These are phyloP conservation scores for Pseudopyricularia javanii DNA, from an alignment of 2,329 filamentous ascomycete species.

Conservation along the genomic window DNA sequence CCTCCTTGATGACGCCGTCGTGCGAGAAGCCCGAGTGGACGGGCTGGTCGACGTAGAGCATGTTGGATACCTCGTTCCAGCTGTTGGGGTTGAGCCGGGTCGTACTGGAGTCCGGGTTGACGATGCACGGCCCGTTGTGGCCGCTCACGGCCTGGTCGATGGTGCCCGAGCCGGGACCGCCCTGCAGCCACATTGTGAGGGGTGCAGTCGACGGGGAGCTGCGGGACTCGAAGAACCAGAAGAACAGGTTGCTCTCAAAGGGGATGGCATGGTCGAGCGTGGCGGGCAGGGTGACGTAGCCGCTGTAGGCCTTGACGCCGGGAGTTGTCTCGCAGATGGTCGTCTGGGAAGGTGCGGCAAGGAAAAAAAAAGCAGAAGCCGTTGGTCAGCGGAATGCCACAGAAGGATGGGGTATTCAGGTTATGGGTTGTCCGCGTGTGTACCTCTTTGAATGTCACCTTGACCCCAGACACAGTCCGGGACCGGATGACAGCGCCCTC, in stretches of 20 bases:
- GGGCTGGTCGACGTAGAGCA: slow-evolving; percentile 51
- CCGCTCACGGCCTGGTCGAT: slow-evolving; percentile 38
- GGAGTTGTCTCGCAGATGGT: slow-evolving; percentile 43
- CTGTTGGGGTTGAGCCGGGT: slow-evolving; percentile 37
- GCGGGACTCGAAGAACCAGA: slow-evolving; percentile 51
- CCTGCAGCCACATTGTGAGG: slow-evolving; percentile 23
- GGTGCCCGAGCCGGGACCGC: slow-evolving; percentile 28
- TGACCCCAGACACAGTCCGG: neutral
- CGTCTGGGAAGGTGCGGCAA: neutral
- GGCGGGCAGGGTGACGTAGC: slow-evolving; percentile 45
- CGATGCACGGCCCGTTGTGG: slow-evolving; percentile 44
- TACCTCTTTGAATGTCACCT: slow-evolving; percentile 1
- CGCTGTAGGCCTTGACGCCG: slow-evolving; percentile 41
- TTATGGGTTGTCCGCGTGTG: neutral
- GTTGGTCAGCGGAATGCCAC: too few species aligned
- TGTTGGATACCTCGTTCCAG: slow-evolving; percentile 46
- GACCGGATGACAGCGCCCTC: neutral
- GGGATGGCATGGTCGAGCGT: neutral
- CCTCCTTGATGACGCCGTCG: neutral
- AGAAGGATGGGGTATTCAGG: too few species aligned
- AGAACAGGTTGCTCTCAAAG: slow-evolving; percentile 39
- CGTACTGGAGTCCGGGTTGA: slow-evolving; percentile 37
- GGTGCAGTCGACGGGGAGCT: slow-evolving; percentile 13
- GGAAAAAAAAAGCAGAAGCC: neutral
- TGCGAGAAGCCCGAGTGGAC: slow-evolving; percentile 46